Percentiles rank a stretch among this genome's conserved stretches.
Evolutionary conservation across 2,329 filamentous ascomycete species (phyloP).

Genomic region (Nannizziopsis arthrosporioides): DNA sequence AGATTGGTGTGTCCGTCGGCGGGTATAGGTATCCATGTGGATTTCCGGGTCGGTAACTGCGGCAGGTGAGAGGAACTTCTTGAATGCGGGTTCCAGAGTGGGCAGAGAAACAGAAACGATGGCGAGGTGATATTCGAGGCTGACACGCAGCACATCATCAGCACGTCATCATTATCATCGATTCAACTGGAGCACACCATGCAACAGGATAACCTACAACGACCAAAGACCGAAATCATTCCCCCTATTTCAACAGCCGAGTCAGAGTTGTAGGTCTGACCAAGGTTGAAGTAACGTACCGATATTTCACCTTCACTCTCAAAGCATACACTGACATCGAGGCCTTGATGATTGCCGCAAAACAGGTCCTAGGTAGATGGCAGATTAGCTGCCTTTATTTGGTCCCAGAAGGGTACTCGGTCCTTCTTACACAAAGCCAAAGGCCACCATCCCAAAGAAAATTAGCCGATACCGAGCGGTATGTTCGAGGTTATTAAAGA

Average conservation of each 20-base stretch:
- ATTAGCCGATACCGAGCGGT: conserved; percentile 31
- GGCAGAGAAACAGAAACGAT: conserved; percentile 34
- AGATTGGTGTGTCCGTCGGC: not conserved
- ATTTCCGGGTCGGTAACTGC: not conserved
- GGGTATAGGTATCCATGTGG: not conserved
- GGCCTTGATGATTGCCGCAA: conserved; percentile 32
- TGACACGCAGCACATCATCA: conserved; percentile 14
- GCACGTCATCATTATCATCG: not conserved
- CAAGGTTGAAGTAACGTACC: conserved; percentile 17
- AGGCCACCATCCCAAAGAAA: conserved; percentile 32
- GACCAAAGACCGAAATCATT: conserved; percentile 16
- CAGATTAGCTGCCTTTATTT: not conserved
- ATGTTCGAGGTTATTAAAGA: conserved; percentile 35
- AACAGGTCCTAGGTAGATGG: conserved; percentile 25
- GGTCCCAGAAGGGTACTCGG: not conserved
- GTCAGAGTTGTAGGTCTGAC: not conserved
- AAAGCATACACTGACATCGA: conserved; percentile 29
- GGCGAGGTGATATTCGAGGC: conserved; percentile 33
- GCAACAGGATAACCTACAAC: conserved; percentile 12
- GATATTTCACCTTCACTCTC: conserved; percentile 25
- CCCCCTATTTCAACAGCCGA: conserved; percentile 5
- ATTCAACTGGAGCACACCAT: too few species aligned
- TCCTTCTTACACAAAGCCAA: conserved; percentile 33
- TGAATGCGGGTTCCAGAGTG: conserved; percentile 30
- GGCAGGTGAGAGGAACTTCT: conserved; percentile 12